Evolutionary conservation across 2,329 filamentous ascomycete genomes (phyloP).

Genomic region (Lachnellula subtilissima): DNA sequence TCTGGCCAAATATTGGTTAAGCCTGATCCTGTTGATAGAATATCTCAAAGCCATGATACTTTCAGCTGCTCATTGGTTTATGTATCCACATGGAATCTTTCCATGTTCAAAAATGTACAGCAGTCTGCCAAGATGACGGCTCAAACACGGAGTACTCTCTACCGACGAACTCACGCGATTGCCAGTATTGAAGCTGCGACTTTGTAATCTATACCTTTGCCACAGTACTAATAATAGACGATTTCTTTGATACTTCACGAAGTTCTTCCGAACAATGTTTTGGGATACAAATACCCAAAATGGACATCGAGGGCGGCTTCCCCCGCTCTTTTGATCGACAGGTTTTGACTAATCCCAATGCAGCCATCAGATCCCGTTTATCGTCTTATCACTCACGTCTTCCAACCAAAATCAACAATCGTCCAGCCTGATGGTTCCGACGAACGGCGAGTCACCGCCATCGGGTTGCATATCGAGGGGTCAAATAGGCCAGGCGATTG

Average conservation of each 20-base stretch:
- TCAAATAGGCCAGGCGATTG: conserved; percentile 3
- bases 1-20: too few relatives aligned
- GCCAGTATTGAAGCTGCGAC: not conserved
- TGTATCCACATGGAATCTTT: too few relatives aligned
- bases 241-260: not conserved
- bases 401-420: conserved; percentile 18
- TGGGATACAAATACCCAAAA: conserved; percentile 15
- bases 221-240: not conserved
- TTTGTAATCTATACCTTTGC: not conserved
- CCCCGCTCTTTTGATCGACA: conserved; percentile 10
- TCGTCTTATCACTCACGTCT: conserved; percentile 15
- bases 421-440: conserved; percentile 7
- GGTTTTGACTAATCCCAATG: conserved; percentile 16
- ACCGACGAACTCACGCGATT: too few relatives aligned
- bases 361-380: conserved; percentile 15
- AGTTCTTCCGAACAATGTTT: not conserved
- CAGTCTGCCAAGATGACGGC: too few relatives aligned
- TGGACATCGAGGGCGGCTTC: conserved; percentile 7
- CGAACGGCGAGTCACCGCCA: conserved; percentile 10
- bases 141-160: not conserved
- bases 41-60: too few relatives aligned
- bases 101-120: too few relatives aligned
- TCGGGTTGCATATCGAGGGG: conserved; percentile 13
- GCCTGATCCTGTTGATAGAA: too few relatives aligned
- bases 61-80: too few relatives aligned